Conservation (phyloP, 208 protist genomes). For the Leishmania major region DNA sequence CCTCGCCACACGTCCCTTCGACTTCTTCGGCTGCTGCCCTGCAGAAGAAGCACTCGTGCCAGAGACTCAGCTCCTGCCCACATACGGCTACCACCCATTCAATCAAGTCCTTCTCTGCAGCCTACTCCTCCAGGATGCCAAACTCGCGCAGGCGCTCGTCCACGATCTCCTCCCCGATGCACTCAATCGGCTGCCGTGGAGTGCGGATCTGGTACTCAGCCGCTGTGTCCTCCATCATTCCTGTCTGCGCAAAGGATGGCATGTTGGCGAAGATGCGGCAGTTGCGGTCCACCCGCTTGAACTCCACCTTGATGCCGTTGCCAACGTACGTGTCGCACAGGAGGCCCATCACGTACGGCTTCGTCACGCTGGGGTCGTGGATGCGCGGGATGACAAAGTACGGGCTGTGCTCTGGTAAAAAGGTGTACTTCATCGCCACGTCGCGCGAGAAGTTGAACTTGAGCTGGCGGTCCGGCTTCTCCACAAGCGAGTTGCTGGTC, state of each 20-base stretch:
- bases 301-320: conserved; percentile 76
- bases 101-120: not conserved
- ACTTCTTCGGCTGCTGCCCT: not conserved
- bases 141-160: conserved; percentile 77
- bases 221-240: conserved; percentile 52
- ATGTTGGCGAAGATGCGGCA: conserved; percentile 83
- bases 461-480: conserved; percentile 67
- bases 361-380: conserved; percentile 51
- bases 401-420: conserved; percentile 68
- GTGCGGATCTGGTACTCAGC: conserved; percentile 80
- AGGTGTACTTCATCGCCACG: conserved; percentile 69
- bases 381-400: conserved; percentile 81
- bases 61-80: conserved; percentile 1
- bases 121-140: conserved; percentile 49
- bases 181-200: conserved; percentile 63
- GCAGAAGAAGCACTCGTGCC: not conserved
- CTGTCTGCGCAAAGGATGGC: conserved; percentile 57
- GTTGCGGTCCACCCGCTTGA: conserved; percentile 57
- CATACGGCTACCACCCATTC: not conserved
- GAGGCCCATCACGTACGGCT: conserved; percentile 75
- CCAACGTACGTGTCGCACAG: conserved; percentile 69
- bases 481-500: conserved; percentile 72
- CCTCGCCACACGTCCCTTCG: not conserved
- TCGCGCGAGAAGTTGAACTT: conserved; percentile 83
- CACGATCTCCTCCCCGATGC: conserved; percentile 50